Percentiles rank a stretch among this genome's conserved stretches.
Conservation (phyloP, 2,329 filamentous ascomycete genomes). For the Penicillium aurantiogriseum region DNA sequence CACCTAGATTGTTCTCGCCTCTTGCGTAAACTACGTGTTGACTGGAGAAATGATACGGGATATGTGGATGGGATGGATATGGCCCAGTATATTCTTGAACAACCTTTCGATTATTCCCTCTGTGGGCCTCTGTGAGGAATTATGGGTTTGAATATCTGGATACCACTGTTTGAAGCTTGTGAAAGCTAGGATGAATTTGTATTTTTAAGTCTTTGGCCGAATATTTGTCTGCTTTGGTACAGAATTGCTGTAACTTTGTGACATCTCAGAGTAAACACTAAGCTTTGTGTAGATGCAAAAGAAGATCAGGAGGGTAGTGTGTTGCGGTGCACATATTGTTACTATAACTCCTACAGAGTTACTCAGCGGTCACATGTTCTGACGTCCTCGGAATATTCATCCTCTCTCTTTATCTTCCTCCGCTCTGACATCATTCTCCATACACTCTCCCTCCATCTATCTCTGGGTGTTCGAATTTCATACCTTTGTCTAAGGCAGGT, state of each 20-base stretch:
- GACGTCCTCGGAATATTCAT: background rate
- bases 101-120: background rate
- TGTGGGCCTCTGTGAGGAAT: background rate
- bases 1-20: constrained; percentile 42
- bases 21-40: constrained; percentile 35
- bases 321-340: background rate
- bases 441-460: background rate
- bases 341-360: background rate
- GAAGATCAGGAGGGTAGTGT: background rate
- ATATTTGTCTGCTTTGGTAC: background rate
- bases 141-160: background rate
- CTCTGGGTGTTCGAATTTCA: background rate
- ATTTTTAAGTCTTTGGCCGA: constrained; percentile 1
- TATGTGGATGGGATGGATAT: background rate
- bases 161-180: background rate
- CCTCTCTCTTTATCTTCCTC: background rate
- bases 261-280: background rate
- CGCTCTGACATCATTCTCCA: background rate
- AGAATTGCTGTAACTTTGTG: background rate
- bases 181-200: background rate
- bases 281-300: background rate
- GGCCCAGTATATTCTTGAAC: background rate
- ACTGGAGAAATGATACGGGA: background rate
- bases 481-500: constrained; percentile 16
- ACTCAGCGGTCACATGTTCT: background rate